Evolutionary conservation across 805 yeast species (phyloP).

Genomic region (Lipomyces orientalis): DNA sequence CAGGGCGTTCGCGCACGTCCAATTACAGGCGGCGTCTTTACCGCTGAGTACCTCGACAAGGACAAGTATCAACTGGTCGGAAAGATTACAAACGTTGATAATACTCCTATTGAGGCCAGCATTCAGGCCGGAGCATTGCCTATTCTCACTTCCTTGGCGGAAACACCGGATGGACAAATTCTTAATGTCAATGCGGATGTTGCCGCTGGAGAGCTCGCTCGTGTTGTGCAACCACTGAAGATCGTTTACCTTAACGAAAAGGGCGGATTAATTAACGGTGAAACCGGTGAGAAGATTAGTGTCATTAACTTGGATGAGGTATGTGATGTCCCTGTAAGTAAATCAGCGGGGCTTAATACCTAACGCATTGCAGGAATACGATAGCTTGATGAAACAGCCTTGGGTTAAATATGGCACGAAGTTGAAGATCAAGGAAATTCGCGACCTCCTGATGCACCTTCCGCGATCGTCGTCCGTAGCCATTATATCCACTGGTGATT

Average conservation of each 20-base stretch:
- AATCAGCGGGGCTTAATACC: not conserved
- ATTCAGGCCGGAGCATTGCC: constrained; percentile 97
- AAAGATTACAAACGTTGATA: constrained; percentile 81
- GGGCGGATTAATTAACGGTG: constrained; percentile 95
- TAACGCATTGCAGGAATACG: constrained; percentile 62
- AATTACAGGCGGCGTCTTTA: constrained; percentile 95
- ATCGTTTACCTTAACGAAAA: constrained; percentile 96
- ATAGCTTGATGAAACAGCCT: constrained; percentile 83
- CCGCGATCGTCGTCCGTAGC: constrained; percentile 99
- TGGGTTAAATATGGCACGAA: constrained; percentile 99
- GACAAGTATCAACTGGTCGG: constrained; percentile 94
- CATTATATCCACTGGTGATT: constrained; percentile 89
- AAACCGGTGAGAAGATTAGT: constrained; percentile 86
- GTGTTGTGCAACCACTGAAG: constrained; percentile 95
- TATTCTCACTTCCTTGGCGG: constrained; percentile 93
- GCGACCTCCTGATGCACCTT: constrained; percentile 87
- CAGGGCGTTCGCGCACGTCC: constrained; percentile 99
- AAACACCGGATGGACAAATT: constrained; percentile 95
- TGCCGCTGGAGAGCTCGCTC: constrained; percentile 97
- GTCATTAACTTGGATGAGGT: constrained; percentile 88
- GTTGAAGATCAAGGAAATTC: constrained; percentile 93
- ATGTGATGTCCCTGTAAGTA: not conserved
- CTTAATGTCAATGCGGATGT: constrained; percentile 98
- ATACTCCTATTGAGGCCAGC: constrained; percentile 88
- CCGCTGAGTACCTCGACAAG: constrained; percentile 88